Conservation (phyloP, 2,329 filamentous ascomycete genomes). For the Botrytis tulipae region DNA sequence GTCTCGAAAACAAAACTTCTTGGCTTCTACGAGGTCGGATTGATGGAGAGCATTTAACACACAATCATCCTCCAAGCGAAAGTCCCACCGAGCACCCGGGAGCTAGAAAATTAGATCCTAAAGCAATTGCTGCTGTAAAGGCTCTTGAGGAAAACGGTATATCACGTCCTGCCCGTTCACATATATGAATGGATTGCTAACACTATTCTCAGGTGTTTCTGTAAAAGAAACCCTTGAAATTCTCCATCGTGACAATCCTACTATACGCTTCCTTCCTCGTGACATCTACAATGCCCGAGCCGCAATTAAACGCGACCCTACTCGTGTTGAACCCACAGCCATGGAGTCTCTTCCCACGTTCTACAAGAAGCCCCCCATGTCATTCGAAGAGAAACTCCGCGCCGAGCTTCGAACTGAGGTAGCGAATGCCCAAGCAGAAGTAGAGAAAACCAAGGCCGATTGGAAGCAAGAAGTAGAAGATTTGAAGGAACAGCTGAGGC, state of each 20-base stretch:
- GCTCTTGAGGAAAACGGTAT: slow-evolving; percentile 64
- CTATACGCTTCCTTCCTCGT: slow-evolving; percentile 60
- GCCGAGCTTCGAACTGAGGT: slow-evolving; percentile 61
- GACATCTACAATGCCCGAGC: slow-evolving; percentile 68
- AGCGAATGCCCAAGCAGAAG: slow-evolving; percentile 55
- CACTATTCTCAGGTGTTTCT: slow-evolving; percentile 54
- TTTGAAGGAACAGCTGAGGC: slow-evolving; percentile 57
- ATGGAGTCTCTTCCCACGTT: slow-evolving; percentile 60
- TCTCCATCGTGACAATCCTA: slow-evolving; percentile 61
- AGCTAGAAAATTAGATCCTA: slow-evolving; percentile 63
- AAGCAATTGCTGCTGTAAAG: slow-evolving; percentile 67
- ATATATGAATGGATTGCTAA: slow-evolving; percentile 21
- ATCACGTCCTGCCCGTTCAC: slow-evolving; percentile 30
- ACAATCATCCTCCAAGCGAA: slow-evolving; percentile 66
- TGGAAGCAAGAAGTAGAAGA: slow-evolving; percentile 57
- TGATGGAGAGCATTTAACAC: slow-evolving; percentile 54
- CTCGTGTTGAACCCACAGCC: slow-evolving; percentile 59
- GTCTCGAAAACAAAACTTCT: slow-evolving; percentile 64
- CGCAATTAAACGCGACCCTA: slow-evolving; percentile 63
- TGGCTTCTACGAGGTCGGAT: slow-evolving; percentile 66
- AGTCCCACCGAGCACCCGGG: slow-evolving; percentile 65
- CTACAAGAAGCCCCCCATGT: slow-evolving; percentile 63
- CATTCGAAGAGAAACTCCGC: slow-evolving; percentile 62
- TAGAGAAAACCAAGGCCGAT: slow-evolving; percentile 56
- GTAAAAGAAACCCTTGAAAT: slow-evolving; percentile 66